These are phyloP conservation scores for Lasiodiplodia theobromae DNA, from an alignment of 2,329 filamentous ascomycete genomes.

Conservation along the genomic window DNA sequence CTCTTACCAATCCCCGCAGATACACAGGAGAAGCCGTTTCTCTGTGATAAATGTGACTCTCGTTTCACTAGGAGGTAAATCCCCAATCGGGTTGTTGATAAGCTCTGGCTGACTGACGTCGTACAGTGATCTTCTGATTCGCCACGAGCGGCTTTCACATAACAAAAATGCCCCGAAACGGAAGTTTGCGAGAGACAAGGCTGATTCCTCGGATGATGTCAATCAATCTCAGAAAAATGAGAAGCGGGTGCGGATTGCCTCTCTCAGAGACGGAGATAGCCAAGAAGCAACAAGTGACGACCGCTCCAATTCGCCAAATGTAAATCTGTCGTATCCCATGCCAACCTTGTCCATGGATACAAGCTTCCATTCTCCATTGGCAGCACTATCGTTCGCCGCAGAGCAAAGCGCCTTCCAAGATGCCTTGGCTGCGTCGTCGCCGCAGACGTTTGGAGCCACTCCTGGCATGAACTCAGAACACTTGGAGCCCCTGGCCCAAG, in stretches of 20 bases:
- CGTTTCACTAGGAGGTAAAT: conserved; percentile 52
- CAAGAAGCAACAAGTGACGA: background rate
- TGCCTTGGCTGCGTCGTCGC: conserved; percentile 9
- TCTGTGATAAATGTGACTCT: conserved; percentile 49
- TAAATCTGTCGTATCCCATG: background rate
- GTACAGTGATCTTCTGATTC: conserved; percentile 48
- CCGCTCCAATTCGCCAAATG: conserved; percentile 1
- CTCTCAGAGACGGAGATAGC: background rate
- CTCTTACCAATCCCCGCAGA: conserved; percentile 38
- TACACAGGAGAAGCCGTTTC: conserved; percentile 51
- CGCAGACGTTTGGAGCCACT: background rate
- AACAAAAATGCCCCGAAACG: conserved; percentile 35
- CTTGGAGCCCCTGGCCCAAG: background rate
- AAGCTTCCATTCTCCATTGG: conserved; percentile 13
- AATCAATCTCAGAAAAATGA: conserved; percentile 30
- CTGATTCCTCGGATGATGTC: conserved; percentile 31
- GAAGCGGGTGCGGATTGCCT: conserved; percentile 13
- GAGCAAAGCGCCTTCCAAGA: conserved; percentile 17
- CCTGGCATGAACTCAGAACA: background rate
- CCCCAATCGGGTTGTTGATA: too few relatives aligned
- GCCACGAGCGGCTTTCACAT: conserved; percentile 50
- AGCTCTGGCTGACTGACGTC: background rate
- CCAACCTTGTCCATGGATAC: background rate
- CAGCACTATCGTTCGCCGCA: conserved; percentile 7
- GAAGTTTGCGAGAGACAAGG: conserved; percentile 8